Conservation (phyloP, 2,329 filamentous ascomycete species). For the Pseudocercospora macadamiae region DNA sequence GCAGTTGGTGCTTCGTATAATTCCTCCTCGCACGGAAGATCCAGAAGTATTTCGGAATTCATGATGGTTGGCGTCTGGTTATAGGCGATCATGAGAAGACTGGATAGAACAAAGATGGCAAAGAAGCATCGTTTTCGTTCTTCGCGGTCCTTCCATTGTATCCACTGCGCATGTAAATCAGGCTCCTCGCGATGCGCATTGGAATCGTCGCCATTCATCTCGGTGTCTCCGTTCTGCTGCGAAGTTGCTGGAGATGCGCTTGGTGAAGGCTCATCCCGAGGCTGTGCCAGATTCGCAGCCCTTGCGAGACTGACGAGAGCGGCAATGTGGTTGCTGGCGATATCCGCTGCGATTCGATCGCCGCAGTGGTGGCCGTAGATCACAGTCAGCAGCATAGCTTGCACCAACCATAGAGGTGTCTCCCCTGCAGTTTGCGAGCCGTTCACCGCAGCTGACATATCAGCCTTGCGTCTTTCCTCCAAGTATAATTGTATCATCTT, state of each 20-base stretch:
- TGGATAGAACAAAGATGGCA: conserved; percentile 87
- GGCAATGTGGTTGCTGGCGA: conserved; percentile 88
- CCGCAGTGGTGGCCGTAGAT: conserved; percentile 95
- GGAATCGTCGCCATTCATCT: conserved; percentile 47
- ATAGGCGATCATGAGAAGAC: conserved; percentile 86
- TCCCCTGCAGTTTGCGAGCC: conserved; percentile 47
- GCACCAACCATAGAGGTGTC: conserved; percentile 89
- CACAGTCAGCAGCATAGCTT: conserved; percentile 94
- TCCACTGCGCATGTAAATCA: conserved; percentile 74
- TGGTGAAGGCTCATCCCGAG: conserved; percentile 34
- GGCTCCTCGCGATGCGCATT: conserved; percentile 24
- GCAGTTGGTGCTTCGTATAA: conserved; percentile 83
- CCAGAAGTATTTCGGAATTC: conserved; percentile 88
- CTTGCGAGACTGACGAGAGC: conserved; percentile 88
- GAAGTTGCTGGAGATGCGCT: conserved; percentile 14
- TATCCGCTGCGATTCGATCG: conserved; percentile 87
- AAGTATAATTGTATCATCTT: conserved; percentile 93
- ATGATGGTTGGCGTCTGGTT: conserved; percentile 89
- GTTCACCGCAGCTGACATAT: conserved; percentile 66
- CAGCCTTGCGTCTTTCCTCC: conserved; percentile 84
- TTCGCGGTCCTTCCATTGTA: conserved; percentile 84
- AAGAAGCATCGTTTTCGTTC: conserved; percentile 93
- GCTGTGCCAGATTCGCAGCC: conserved; percentile 74
- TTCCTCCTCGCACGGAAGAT: conserved; percentile 91
- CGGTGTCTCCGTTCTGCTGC: conserved; percentile 51